These are phyloP conservation scores for Schrenkiella parvula DNA, from an alignment of 345 rosid species.

Conservation along the genomic window DNA sequence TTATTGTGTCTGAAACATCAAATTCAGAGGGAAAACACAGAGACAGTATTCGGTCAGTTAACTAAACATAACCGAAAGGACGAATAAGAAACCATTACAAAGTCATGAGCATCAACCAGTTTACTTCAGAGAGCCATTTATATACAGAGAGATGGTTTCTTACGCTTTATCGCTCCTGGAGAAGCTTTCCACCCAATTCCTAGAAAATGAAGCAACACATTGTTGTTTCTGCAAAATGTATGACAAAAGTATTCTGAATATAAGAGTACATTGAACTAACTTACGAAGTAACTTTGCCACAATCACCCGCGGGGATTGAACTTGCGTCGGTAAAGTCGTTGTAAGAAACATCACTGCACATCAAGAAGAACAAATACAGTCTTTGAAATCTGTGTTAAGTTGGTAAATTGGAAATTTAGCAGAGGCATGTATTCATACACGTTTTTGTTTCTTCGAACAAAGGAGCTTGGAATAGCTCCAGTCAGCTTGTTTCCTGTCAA, in stretches of 20 bases:
- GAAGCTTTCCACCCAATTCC: conserved; percentile 85
- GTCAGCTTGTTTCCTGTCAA: conserved; percentile 68
- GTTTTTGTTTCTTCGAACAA: conserved; percentile 56
- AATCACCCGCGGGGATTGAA: conserved; percentile 45
- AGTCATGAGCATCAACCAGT: neutral
- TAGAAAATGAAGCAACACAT: conserved; percentile 27
- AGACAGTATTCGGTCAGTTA: neutral
- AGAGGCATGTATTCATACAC: conserved; percentile 42
- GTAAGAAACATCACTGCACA: conserved; percentile 67
- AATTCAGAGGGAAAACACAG: neutral
- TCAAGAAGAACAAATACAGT: conserved; percentile 21
- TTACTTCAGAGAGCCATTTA: neutral
- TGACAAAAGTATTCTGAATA: conserved; percentile 3
- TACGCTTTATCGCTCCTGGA: conserved; percentile 46
- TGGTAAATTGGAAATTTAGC: neutral
- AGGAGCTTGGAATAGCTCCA: conserved; percentile 58
- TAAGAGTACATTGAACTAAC: conserved; percentile 23
- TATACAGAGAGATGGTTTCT: conserved; percentile 32
- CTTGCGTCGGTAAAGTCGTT: conserved; percentile 68
- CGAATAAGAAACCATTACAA: neutral
- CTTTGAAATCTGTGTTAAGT: neutral
- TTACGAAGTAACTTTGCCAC: conserved; percentile 67
- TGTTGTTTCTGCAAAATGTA: conserved; percentile 1
- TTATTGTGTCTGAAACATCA: conserved; percentile 48
- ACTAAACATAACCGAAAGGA: neutral